A percentile compares a stretch with the other conserved stretches of the same genome.
phyloP scores from a whole-genome alignment of 345 rosid genomes.

The Citrus inodora region DNA sequence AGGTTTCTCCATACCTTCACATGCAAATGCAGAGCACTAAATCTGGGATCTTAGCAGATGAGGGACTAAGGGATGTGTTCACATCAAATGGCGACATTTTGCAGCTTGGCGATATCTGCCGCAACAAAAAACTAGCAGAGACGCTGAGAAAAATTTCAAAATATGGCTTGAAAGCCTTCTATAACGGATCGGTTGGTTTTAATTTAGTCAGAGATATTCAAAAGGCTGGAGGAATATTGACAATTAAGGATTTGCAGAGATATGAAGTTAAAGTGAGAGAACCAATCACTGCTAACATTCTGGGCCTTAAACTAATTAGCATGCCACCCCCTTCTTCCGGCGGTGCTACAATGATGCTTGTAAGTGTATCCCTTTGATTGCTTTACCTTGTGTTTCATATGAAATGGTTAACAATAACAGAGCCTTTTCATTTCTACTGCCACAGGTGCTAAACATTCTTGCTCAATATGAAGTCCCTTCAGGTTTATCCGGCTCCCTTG shows the following conservation, averaged over 20 bases:
- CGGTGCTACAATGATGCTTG: conserved; percentile 51
- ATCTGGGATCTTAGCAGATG: conserved; percentile 37
- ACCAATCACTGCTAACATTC: conserved; percentile 36
- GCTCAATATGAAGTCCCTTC: conserved; percentile 38
- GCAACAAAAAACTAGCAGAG: conserved; percentile 39
- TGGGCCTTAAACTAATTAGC: conserved; percentile 41
- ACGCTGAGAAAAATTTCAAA: conserved; percentile 32
- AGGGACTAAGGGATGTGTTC: conserved; percentile 43
- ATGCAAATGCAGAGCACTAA: conserved; percentile 40
- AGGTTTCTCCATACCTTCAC: conserved; percentile 46
- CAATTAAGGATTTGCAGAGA: conserved; percentile 41
- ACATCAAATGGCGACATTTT: conserved; percentile 41
- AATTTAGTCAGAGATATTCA: conserved; percentile 40
- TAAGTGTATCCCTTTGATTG: conserved; percentile 17
- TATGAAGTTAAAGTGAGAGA: conserved; percentile 41
- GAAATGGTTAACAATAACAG: neutral
- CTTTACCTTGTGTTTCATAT: neutral
- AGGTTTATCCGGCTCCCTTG: conserved; percentile 42
- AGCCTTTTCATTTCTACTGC: neutral
- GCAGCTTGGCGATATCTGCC: conserved; percentile 34
- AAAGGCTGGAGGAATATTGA: conserved; percentile 52
- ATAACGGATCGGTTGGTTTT: conserved; percentile 49
- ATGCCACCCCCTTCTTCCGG: conserved; percentile 78
- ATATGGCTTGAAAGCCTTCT: conserved; percentile 38
- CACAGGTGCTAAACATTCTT: conserved; percentile 52